Evolutionary conservation across 139 green algal species (phyloP), one percentile per base, ranked within the genome.

Genomic region (Closterium sp.): DNA sequence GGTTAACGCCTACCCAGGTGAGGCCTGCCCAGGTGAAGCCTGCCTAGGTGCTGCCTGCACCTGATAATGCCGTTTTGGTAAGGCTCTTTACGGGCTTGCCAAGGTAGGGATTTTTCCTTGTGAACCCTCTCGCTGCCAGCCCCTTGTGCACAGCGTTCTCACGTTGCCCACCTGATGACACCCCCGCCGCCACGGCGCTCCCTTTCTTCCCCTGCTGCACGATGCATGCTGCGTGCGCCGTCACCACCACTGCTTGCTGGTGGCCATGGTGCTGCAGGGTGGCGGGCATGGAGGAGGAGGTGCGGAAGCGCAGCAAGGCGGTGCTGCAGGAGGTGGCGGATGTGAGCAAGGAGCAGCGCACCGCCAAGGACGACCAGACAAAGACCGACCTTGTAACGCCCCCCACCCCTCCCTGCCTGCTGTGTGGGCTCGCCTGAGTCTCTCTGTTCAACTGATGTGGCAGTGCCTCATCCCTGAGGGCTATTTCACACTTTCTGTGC

Each of bases 211-310:
- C n/a, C n/a, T n/a, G n/a, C n/a, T n/a, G n/a, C n/a, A n/a, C n/a
- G 21, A 35, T 88, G 10, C 84, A 35, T 36, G 84, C n/a, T 86
- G 10, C 21, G 28, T 33, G 83, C 30, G 23, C n/a, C 31, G 28
- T n/a, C 64, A 19, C 19, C 12, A 38, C 33, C 84, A 88, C 12
- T 33, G 34, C 7, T 8, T 25, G 30, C 30, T 55, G 30, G 28
- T 21, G 25, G 87, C 32, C 33, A 5, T 91, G 36, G 31, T 31
- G 36, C 5, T 34, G 6, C 88, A 91, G 88, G 83, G 81, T 93
- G n/a, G 30, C 90, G 25, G 87, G 89, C 31, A 23, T 93, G 87
- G 90, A 93, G 86, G 90, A 93, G 16, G 64, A 88, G 4, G 87
- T 66, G 36, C 92, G 92, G 90, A 91, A 43, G 32, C 30, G 88